A percentile compares a stretch with the other conserved stretches of the same genome.
Conservation (phyloP, 257 asterid genomes). For the Asclepias syriaca region DNA sequence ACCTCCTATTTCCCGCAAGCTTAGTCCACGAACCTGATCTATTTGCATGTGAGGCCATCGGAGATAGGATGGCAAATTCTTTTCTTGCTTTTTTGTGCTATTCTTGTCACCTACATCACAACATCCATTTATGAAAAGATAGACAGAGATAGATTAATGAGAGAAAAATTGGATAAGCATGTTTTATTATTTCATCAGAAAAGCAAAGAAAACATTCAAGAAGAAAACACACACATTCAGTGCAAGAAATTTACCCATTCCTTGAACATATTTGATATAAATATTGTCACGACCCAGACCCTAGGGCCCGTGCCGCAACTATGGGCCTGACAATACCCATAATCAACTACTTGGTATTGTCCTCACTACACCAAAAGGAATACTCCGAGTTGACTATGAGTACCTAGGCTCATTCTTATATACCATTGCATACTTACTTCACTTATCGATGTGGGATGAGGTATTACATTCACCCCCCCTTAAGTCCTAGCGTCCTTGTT, state of each 20-base stretch:
- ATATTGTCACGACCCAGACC: no score
- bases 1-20: constrained; percentile 95
- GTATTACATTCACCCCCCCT: no score
- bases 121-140: constrained; percentile 12
- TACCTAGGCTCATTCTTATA: no score
- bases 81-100: constrained; percentile 46
- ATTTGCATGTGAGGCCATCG: constrained; percentile 98
- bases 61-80: constrained; percentile 53
- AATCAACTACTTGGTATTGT: no score
- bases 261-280: no score
- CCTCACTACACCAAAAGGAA: no score
- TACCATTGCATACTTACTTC: no score
- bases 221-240: not conserved
- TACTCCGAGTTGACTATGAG: no score
- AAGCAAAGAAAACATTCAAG: not conserved
- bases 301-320: no score
- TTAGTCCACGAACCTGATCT: constrained; percentile 89
- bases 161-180: not conserved
- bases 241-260: not conserved
- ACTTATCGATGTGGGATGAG: no score
- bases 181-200: not conserved
- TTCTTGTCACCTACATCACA: constrained; percentile 58
- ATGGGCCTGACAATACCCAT: no score
- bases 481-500: no score
- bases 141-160: not conserved